Base-by-base conservation (phyloP, 140 eudicot genomes). In the Erigeron philadelphicus region DNA sequence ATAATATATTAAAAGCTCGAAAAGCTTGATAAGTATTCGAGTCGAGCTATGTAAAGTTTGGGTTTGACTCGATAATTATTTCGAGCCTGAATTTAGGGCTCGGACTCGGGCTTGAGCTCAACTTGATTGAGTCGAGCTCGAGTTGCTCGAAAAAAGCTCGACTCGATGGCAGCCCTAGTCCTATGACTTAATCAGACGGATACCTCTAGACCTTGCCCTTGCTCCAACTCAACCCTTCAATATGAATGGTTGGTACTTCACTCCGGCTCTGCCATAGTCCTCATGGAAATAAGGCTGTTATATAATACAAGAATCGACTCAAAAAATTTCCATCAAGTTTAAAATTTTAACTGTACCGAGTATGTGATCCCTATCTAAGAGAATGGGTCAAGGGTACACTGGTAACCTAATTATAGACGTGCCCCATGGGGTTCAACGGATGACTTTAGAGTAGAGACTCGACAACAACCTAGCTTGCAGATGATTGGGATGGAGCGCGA, bases 261-360 rank as follows among this genome's bases (percentile, higher is more conserved):
- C 78, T 84, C 89, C 1, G 94, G 94, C 5, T 86, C 94, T 0
- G 76, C 72, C 60, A 84, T 89, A 40, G 71, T 86, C 63, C 87
- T 86, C 50, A 85, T 0, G 87, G 83, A 43, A 66, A 78, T 61
- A 81, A 76, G 57, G 85, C 85, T 3, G 84, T 68, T 12, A 84
- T 86, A 3, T 19, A 84, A 8, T 80, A 86, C 94, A 2, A 87
- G 94, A 71, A 41, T 70, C 9, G 72, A 21, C 55, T 43, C 70
- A 3, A 25, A 76, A 3, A 25, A 76, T n/a, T 58, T 79, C 38
- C 61, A 69, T 16, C 94, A 86, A 75, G 89, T 84, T 42, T 87
- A 86, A 49, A 86, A 86, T 61, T 61, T 31, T 86, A 46, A 87
- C 89, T 0, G 47, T 78, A 58, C 88, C 90, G 15, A 81, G 71